These are phyloP conservation scores for Trametes pubescens DNA, from an alignment of 1,284 basidiomycete species.

Conservation along the genomic window DNA sequence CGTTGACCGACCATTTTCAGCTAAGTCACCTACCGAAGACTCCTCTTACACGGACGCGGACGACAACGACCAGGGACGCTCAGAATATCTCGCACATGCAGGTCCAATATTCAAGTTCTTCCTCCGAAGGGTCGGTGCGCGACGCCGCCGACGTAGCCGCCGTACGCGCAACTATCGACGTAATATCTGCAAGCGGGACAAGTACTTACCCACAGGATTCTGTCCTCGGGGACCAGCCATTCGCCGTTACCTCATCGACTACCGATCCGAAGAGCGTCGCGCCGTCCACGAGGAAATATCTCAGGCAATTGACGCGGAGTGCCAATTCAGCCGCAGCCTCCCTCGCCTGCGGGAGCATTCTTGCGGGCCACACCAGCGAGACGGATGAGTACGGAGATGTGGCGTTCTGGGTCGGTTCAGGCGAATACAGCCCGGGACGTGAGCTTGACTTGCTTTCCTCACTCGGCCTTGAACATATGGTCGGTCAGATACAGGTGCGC, in stretches of 20 bases:
- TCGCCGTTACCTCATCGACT: slow-evolving; percentile 10
- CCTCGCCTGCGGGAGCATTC: slow-evolving; percentile 56
- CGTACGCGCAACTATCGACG: slow-evolving; percentile 7
- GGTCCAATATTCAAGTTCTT: not conserved
- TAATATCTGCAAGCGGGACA: not conserved
- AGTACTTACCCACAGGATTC: not conserved
- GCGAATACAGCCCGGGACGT: slow-evolving; percentile 38
- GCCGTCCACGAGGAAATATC: slow-evolving; percentile 19
- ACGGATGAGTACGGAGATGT: slow-evolving; percentile 63
- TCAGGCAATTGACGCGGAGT: slow-evolving; percentile 45
- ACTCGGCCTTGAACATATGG: slow-evolving; percentile 31
- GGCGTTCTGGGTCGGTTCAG: slow-evolving; percentile 57
- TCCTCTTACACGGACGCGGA: too few relatives aligned
- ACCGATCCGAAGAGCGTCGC: not conserved
- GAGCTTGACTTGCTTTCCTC: slow-evolving; percentile 35
- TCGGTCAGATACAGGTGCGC: slow-evolving; percentile 8
- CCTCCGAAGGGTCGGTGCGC: too few relatives aligned
- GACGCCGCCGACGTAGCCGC: slow-evolving; percentile 1
- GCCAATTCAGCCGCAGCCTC: slow-evolving; percentile 51
- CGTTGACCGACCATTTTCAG: too few relatives aligned
- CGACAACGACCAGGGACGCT: not conserved
- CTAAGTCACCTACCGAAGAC: too few relatives aligned
- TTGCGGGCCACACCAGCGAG: slow-evolving; percentile 61
- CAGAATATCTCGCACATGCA: slow-evolving; percentile 10
- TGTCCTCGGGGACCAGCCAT: not conserved